Percentiles rank a stretch among this genome's conserved stretches.
Conservation (phyloP, 2,329 filamentous ascomycete species). For the Aspergillus sp. region DNA sequence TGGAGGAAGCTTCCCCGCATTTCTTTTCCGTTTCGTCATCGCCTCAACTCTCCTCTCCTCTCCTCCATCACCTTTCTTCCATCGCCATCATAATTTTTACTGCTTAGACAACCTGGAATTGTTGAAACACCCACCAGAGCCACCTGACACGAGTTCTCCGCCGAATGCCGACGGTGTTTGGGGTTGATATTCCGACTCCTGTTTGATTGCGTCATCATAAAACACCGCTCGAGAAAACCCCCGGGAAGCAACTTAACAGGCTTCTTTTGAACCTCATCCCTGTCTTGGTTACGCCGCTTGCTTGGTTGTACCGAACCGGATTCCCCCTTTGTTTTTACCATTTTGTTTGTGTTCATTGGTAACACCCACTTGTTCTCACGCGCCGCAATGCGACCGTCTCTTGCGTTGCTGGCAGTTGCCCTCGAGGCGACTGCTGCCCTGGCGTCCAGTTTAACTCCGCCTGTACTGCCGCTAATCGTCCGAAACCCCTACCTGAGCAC, state of each 20-base stretch:
- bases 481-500: constrained; percentile 74
- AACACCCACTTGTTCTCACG: background rate
- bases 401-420: constrained; percentile 32
- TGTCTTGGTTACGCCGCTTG: background rate
- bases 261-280: background rate
- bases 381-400: constrained; percentile 31
- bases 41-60: background rate
- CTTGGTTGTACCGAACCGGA: background rate
- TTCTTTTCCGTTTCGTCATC: background rate
- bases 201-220: constrained; percentile 17
- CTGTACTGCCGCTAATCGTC: constrained; percentile 71
- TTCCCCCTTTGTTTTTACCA: background rate
- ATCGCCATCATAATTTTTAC: background rate
- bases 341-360: background rate
- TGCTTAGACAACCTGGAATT: background rate
- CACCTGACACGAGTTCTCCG: background rate
- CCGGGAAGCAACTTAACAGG: background rate
- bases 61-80: background rate
- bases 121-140: background rate
- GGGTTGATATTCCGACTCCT: background rate
- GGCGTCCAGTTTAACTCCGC: constrained; percentile 58
- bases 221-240: background rate
- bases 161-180: background rate
- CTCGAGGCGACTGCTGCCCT: constrained; percentile 44
- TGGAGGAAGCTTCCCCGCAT: constrained; percentile 13